Evolutionary conservation across 2,329 filamentous ascomycete genomes (phyloP).

Genomic region (Fusarium sp.): DNA sequence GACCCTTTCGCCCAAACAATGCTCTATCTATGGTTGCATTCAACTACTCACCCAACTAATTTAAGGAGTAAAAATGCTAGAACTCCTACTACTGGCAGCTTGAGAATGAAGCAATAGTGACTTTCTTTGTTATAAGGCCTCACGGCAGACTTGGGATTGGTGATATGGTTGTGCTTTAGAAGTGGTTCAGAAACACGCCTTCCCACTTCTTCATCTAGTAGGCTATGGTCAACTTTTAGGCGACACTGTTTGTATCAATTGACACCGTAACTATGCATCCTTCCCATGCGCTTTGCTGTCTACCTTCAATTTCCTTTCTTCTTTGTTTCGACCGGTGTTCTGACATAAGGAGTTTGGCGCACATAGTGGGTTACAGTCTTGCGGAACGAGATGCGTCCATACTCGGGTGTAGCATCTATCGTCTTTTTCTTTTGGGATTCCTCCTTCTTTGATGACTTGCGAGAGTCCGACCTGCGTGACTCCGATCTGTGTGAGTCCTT

Average conservation of each 20-base stretch:
- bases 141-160: too few relatives aligned
- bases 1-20: fast-evolving
- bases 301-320: neutral
- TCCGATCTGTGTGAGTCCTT: neutral
- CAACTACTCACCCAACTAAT: neutral
- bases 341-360: too few relatives aligned
- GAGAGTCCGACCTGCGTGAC: too few relatives aligned
- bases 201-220: fast-evolving
- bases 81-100: fast-evolving
- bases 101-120: neutral
- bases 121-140: neutral
- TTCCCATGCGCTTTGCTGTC: fast-evolving
- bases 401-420: neutral
- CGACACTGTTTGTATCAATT: fast-evolving
- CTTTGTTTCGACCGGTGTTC: neutral
- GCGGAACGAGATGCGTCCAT: neutral
- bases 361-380: too few relatives aligned
- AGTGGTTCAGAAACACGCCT: neutral
- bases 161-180: neutral
- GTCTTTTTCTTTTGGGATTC: neutral
- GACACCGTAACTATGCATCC: neutral
- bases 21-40: neutral
- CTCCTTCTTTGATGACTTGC: too few relatives aligned
- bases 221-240: neutral
- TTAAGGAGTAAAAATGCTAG: fast-evolving